Evolutionary conservation across 768 basidiomycete species (phyloP), one percentile per base, ranked within the genome.

Genomic region (Mycena polygramma): DNA sequence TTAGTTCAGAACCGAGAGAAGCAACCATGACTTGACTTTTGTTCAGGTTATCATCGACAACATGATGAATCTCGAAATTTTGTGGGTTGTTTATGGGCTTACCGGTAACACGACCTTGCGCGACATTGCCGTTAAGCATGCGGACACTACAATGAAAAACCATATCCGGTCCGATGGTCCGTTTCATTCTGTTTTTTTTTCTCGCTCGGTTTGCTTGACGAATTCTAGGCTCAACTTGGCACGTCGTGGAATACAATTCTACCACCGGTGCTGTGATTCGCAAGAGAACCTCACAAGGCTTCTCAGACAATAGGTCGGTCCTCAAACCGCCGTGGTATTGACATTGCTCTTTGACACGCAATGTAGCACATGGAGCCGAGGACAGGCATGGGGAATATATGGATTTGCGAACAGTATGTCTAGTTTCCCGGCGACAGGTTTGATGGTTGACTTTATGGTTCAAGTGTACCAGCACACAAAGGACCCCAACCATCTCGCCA

Each of bases 51-150:
- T 93, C 77, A 92, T 92, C 54, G 91, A 93, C 80, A 92, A 91
- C 76, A 91, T 93, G 91, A 92, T 93, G 90, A 93, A 90, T 73
- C 85, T 93, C 22, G 90, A 92, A 78, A 82, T 91, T 19, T 78
- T 92, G n/a, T 89, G 89, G 75, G 83, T 83, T 7, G 88, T 88
- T 8, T 87, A 83, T 49, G 79, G 79, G n/a, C 79, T 92, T 26
- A 92, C 90, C 0, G 86, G 87, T 2, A 92, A 92, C 72, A 74
- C 83, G 8, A 91, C 88, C 0, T 79, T 92, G 19, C 81, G 84
- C 24, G 78, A 88, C 22, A 92, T 92, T 35, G 92, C 91, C 7
- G 86, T 84, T 37, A 82, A 82, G 10, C 92, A 93, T 73, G 90
- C 91, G 2, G 82, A 91, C 72, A 91, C 88, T 59, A 92, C 91